Evolutionary conservation across 306 rosid genomes (phyloP).

Genomic region (Abrus precatorius): DNA sequence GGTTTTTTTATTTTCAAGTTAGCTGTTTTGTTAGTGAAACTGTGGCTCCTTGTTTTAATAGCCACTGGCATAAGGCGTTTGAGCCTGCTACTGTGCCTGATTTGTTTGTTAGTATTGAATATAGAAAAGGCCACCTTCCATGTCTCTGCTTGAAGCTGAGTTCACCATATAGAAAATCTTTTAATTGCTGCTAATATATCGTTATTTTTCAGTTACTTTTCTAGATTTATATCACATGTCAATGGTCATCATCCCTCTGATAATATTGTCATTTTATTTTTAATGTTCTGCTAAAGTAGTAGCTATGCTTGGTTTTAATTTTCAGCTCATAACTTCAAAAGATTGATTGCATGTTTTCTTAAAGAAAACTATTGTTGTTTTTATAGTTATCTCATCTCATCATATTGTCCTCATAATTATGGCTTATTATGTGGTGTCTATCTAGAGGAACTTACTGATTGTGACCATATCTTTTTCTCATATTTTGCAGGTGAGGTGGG

Average conservation of each 20-base stretch:
- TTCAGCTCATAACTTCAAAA: background rate
- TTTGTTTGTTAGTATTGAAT: background rate
- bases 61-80: background rate
- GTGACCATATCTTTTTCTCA: slow-evolving; percentile 9
- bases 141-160: slow-evolving; percentile 2
- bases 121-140: background rate
- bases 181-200: background rate
- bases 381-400: background rate
- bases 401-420: background rate
- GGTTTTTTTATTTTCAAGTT: background rate
- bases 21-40: background rate
- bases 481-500: slow-evolving; percentile 91
- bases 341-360: background rate
- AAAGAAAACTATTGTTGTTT: background rate
- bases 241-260: background rate
- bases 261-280: background rate
- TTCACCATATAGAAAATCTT: background rate
- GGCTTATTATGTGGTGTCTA: background rate
- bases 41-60: background rate
- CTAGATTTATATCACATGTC: background rate
- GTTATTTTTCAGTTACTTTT: background rate
- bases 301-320: background rate
- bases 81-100: background rate
- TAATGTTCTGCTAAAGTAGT: background rate
- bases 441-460: slow-evolving; percentile 14